Evolutionary conservation across 371 early-diverging fungal genomes (phyloP), one percentile per base, ranked within the genome.

Genomic region (Thermomucor indicae-seudaticae): DNA sequence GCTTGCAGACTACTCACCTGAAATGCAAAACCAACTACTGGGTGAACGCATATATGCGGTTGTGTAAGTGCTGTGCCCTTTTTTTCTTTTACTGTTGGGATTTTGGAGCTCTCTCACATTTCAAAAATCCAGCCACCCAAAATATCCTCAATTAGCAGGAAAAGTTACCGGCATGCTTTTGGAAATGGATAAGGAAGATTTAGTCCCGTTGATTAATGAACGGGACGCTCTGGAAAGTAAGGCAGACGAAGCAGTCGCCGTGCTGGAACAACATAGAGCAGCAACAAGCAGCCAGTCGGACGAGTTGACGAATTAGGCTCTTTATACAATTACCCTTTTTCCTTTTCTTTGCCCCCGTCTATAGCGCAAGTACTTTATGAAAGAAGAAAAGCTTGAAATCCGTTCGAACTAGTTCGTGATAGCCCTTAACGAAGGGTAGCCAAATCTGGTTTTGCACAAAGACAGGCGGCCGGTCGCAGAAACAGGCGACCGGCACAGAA

Each of bases 131-230:
- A 70, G 71, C 12, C 49, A 63, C 44, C 46, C 56, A 28, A 68
- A 67, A 47, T 82, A 90, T 64, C 85, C 84, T 45, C 73, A 79
- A 38, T 65, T 77, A 32, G 93, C 96, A 50, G 93, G 93, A 53
- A 96, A 98, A 84, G 88, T 98, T 55, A 98, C 98, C 7, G 97
- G 97, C 42, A 96, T 96, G 96, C 73, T 98, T 42, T 72, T 98
- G 44, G 98, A 98, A 76, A 92, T 95, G 94, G 95, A 95, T 59
- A 89, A 90, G 65, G 70, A 82, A 46, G 92, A 93, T 67, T 70
- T 97, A 38, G 65, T 97, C 38, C 81, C 88, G 61, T 64, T 98
- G 47, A 62, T 97, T 42, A 94, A 93, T 69, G 70, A 81, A 60
- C 73, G 74, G 45, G 81, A 73, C 23, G 80, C 84, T 23, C 74